Percentiles rank a stretch among this genome's conserved stretches.
These are phyloP conservation scores for Pascua guehoae DNA, from an alignment of 1,284 basidiomycete species.

Conservation along the genomic window DNA sequence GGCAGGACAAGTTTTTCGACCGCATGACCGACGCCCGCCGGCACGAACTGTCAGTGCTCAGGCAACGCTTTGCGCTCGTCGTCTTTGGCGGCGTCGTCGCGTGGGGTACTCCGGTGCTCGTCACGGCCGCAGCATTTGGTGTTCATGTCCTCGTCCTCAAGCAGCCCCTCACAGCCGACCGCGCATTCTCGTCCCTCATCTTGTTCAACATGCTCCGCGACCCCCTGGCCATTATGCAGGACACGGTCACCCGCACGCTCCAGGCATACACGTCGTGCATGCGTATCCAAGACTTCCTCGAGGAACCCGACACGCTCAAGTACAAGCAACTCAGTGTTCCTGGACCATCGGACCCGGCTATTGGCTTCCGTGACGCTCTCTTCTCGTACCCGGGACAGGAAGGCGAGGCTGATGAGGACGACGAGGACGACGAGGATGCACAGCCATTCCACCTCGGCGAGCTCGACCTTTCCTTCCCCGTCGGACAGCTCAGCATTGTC, in stretches of 20 bases:
- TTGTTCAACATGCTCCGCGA: conserved; percentile 55
- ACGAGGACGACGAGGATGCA: conserved; percentile 10
- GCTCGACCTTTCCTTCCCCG: conserved; percentile 52
- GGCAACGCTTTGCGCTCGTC: conserved; percentile 48
- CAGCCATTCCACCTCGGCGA: conserved; percentile 50
- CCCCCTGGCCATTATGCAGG: conserved; percentile 37
- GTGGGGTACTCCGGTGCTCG: conserved; percentile 52
- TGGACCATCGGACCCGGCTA: conserved; percentile 42
- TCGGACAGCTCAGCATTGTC: conserved; percentile 46
- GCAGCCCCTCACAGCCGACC: conserved; percentile 38
- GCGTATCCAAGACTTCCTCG: conserved; percentile 52
- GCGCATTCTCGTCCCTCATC: conserved; percentile 53
- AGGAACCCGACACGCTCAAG: conserved; percentile 57
- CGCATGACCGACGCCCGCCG: conserved; percentile 52
- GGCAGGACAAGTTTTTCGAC: conserved; percentile 52
- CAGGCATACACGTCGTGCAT: conserved; percentile 49
- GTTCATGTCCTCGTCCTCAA: conserved; percentile 44
- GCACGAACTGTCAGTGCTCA: conserved; percentile 51
- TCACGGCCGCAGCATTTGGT: conserved; percentile 53
- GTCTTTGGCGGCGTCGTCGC: conserved; percentile 48
- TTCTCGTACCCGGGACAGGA: conserved; percentile 39
- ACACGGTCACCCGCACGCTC: conserved; percentile 51
- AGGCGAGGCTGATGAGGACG: conserved; percentile 21
- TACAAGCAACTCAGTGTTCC: conserved; percentile 52
- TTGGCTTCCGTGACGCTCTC: conserved; percentile 55